A percentile compares a stretch with the other conserved stretches of the same genome.
phyloP scores from a whole-genome alignment of 2,329 filamentous ascomycete genomes.

The Fusarium denticulatum region DNA sequence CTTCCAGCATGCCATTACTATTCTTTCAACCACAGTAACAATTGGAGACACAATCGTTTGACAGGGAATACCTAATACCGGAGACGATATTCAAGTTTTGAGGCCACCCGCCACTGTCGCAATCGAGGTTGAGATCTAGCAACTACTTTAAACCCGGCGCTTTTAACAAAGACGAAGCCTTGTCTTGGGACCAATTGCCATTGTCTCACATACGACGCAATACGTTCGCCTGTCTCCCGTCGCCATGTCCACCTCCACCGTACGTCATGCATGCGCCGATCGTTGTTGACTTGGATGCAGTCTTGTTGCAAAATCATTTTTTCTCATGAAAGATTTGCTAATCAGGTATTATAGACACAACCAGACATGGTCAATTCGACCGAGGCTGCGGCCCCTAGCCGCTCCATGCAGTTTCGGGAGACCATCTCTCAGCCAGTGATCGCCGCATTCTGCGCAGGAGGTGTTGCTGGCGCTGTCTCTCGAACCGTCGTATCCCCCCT shows the following conservation, averaged over 20 bases:
- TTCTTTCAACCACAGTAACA: slow-evolving; percentile 24
- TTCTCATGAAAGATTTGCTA: slow-evolving; percentile 9
- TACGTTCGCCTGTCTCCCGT: slow-evolving; percentile 5
- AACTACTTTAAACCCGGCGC: slow-evolving; percentile 21
- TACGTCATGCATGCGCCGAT: slow-evolving; percentile 32
- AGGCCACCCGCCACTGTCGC: slow-evolving; percentile 1
- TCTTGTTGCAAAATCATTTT: background rate
- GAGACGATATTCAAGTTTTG: background rate
- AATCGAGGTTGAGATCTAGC: slow-evolving; percentile 35
- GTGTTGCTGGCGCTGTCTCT: slow-evolving; percentile 95
- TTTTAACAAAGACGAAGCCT: slow-evolving; percentile 28
- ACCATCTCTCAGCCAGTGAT: slow-evolving; percentile 82
- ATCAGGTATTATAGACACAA: slow-evolving; percentile 38
- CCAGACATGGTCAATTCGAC: slow-evolving; percentile 41
- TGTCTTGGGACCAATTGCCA: slow-evolving; percentile 37
- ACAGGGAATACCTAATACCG: background rate
- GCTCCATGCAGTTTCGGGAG: slow-evolving; percentile 53
- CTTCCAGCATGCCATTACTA: slow-evolving; percentile 36
- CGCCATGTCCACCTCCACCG: slow-evolving; percentile 48
- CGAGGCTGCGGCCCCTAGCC: slow-evolving; percentile 41
- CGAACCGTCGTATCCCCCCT: slow-evolving; percentile 96
- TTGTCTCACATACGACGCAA: slow-evolving; percentile 18
- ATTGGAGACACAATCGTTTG: slow-evolving; percentile 20
- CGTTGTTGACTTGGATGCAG: background rate
- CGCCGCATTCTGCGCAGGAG: slow-evolving; percentile 93